phyloP scores from a whole-genome alignment of 768 basidiomycete genomes.

The Clathrus columnatus region DNA sequence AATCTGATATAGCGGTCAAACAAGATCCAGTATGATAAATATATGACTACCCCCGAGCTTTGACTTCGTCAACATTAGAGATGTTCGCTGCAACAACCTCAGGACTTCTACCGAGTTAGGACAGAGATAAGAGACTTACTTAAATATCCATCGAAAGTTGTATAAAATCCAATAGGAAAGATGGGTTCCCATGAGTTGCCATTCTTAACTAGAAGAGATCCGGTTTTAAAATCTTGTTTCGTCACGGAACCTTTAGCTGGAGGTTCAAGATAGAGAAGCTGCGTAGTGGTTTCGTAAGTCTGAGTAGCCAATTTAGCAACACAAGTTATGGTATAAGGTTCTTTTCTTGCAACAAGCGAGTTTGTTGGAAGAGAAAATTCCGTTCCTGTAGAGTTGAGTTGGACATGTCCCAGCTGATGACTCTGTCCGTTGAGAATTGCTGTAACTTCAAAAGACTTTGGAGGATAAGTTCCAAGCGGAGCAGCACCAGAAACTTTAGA shows the following conservation, averaged over 20 bases:
- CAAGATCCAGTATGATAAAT: conserved; percentile 17
- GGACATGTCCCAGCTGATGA: conserved; percentile 36
- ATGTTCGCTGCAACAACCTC: conserved; percentile 42
- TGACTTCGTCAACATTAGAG: conserved; percentile 44
- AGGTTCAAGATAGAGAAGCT: conserved; percentile 31
- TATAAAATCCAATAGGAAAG: conserved; percentile 70
- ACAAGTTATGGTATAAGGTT: conserved; percentile 28
- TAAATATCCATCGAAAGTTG: conserved; percentile 20
- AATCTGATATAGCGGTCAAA: conserved; percentile 26
- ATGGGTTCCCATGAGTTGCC: conserved; percentile 26
- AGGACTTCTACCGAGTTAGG: not conserved
- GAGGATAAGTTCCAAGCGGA: conserved; percentile 26
- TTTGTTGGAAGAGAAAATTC: conserved; percentile 42
- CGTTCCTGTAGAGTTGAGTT: conserved; percentile 43
- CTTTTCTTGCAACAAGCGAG: conserved; percentile 33
- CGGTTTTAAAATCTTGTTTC: conserved; percentile 22
- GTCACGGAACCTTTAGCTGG: conserved; percentile 19
- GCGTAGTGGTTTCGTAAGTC: conserved; percentile 35
- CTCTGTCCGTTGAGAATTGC: conserved; percentile 37
- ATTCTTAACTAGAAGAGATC: conserved; percentile 15
- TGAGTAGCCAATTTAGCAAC: conserved; percentile 23
- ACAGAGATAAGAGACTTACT: not conserved
- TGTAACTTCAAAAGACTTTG: conserved; percentile 16
- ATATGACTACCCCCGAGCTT: conserved; percentile 41
- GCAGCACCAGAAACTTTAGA: conserved; percentile 38